These are phyloP conservation scores for Populus hybrid DNA, from an alignment of 441 rosid genomes.

Conservation along the genomic window DNA sequence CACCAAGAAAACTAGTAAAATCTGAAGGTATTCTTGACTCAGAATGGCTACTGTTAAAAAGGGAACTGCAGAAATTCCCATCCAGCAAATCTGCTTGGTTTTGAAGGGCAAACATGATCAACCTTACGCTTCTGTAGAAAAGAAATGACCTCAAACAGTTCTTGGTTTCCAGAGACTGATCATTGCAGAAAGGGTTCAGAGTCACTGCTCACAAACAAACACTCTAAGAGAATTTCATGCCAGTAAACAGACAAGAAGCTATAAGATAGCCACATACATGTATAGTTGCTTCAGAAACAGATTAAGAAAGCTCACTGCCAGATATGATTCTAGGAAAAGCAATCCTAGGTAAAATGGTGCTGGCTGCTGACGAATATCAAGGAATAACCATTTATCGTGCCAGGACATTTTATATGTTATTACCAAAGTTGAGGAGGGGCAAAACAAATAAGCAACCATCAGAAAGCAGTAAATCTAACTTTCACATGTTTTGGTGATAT, in stretches of 20 bases:
- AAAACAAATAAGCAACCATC: background rate
- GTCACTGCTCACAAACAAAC: background rate
- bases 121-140: background rate
- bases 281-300: background rate
- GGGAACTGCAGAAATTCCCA: background rate
- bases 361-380: background rate
- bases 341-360: background rate
- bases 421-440: background rate
- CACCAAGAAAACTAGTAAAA: background rate
- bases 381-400: background rate
- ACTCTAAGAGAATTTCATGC: background rate
- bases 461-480: background rate
- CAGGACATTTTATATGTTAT: background rate
- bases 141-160: background rate
- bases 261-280: background rate
- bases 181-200: background rate
- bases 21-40: too few relatives aligned
- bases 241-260: background rate
- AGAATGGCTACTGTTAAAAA: background rate
- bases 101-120: background rate
- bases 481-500: background rate
- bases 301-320: background rate
- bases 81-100: too few relatives aligned
- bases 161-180: background rate
- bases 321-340: background rate